phyloP scores from a whole-genome alignment of 1,284 basidiomycete genomes.

The Rhodofomes roseus region DNA sequence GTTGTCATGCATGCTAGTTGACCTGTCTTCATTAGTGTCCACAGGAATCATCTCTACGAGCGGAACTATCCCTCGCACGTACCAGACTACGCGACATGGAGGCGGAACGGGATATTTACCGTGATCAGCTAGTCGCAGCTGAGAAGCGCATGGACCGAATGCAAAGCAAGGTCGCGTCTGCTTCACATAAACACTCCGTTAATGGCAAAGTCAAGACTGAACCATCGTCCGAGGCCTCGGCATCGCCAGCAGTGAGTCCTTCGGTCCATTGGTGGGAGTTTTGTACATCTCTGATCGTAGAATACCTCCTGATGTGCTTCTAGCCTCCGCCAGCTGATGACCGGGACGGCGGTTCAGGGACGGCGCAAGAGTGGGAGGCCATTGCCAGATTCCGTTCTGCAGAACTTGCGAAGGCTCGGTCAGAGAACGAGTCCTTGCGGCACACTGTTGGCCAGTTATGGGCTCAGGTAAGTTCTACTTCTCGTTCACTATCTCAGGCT shows the following conservation, averaged over 20 bases:
- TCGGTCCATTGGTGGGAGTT: slow-evolving; percentile 65
- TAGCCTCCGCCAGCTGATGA: slow-evolving; percentile 29
- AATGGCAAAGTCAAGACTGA: slow-evolving; percentile 49
- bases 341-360: slow-evolving; percentile 16
- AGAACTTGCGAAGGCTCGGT: slow-evolving; percentile 35
- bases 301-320: slow-evolving; percentile 33
- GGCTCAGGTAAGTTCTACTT: slow-evolving; percentile 36
- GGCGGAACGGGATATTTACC: slow-evolving; percentile 50
- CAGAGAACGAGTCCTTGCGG: slow-evolving; percentile 38
- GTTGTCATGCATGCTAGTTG: background rate
- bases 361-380: slow-evolving; percentile 28
- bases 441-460: slow-evolving; percentile 38
- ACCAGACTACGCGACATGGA: slow-evolving; percentile 54
- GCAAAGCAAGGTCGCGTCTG: slow-evolving; percentile 57
- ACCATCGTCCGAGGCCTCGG: slow-evolving; percentile 31
- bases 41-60: slow-evolving; percentile 46
- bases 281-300: slow-evolving; percentile 36
- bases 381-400: slow-evolving; percentile 38
- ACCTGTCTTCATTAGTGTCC: slow-evolving; percentile 5
- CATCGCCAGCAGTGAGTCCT: slow-evolving; percentile 68
- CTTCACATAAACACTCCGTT: slow-evolving; percentile 34
- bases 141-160: slow-evolving; percentile 75
- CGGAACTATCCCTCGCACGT: slow-evolving; percentile 58
- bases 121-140: slow-evolving; percentile 55
- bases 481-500: background rate